A percentile compares a stretch with the other conserved stretches of the same genome.
Conservation (phyloP, 306 rosid genomes). For the Trifolium subterraneum region DNA sequence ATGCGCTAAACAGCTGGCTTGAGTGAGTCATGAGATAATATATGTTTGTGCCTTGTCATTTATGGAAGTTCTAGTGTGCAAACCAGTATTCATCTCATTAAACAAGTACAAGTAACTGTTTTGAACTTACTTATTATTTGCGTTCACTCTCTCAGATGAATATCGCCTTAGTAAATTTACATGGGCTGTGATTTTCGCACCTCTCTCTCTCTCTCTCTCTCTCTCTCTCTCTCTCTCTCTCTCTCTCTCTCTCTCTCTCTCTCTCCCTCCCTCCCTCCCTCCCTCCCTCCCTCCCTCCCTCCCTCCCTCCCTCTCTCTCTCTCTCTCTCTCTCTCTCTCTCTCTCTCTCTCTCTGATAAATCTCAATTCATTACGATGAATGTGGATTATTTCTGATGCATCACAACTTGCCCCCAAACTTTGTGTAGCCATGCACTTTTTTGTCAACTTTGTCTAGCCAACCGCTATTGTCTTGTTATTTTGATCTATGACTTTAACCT, state of each 20-base stretch:
- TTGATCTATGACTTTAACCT: neutral
- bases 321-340: too few species aligned
- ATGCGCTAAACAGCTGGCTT: conserved; percentile 17
- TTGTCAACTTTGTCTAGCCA: neutral
- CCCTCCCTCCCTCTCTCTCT: too few species aligned
- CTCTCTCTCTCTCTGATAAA: too few species aligned
- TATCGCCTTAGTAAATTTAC: conserved; percentile 2
- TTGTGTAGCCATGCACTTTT: neutral
- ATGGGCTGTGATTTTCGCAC: neutral
- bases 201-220: too few species aligned
- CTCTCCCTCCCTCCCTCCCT: too few species aligned
- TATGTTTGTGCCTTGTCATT: conserved; percentile 22
- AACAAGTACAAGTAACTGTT: neutral
- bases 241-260: too few species aligned
- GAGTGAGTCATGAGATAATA: neutral
- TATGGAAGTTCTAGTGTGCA: conserved; percentile 1
- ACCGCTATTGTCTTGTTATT: neutral
- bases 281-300: too few species aligned
- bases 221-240: too few species aligned
- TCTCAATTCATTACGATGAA: neutral
- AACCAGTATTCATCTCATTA: neutral
- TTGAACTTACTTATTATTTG: conserved; percentile 4
- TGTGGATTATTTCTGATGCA: neutral
- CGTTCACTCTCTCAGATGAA: conserved; percentile 11
- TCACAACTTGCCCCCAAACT: neutral